Percentiles rank a stretch among this genome's conserved stretches.
These are phyloP conservation scores for Sporisorium sorghi DNA, from an alignment of 1,284 basidiomycete genomes.

Conservation along the genomic window DNA sequence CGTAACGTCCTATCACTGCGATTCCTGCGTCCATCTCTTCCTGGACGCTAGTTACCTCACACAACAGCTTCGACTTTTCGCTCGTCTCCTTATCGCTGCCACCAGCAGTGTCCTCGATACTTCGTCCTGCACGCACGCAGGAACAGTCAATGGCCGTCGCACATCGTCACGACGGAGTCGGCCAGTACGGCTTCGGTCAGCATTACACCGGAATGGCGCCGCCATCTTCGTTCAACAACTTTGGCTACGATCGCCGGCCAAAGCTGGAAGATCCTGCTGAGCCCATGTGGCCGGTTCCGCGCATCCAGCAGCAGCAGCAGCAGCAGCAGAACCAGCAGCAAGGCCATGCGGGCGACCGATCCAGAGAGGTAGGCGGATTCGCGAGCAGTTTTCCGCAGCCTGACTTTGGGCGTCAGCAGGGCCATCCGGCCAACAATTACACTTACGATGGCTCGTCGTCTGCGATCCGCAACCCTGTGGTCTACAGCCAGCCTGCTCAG, in stretches of 20 bases:
- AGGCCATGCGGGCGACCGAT: slow-evolving; percentile 18
- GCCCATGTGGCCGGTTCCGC: slow-evolving; percentile 33
- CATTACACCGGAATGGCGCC: slow-evolving; percentile 27
- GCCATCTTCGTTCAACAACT: slow-evolving; percentile 23
- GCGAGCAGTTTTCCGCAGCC: slow-evolving; percentile 25
- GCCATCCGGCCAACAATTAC: slow-evolving; percentile 24
- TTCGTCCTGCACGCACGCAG: slow-evolving; percentile 24
- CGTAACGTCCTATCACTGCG: too few relatives aligned
- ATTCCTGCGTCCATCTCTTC: not conserved
- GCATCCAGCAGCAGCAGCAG: slow-evolving; percentile 21
- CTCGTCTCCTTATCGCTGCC: not conserved
- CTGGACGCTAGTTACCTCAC: slow-evolving; percentile 4
- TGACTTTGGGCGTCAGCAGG: slow-evolving; percentile 23
- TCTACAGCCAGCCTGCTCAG: slow-evolving; percentile 43
- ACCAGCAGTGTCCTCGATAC: slow-evolving; percentile 3
- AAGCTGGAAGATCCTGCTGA: slow-evolving; percentile 25
- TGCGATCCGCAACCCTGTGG: slow-evolving; percentile 35
- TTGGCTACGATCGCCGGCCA: slow-evolving; percentile 27
- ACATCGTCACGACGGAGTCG: slow-evolving; percentile 47
- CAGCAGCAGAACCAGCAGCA: slow-evolving; percentile 26
- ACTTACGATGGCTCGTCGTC: slow-evolving; percentile 40
- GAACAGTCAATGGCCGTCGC: slow-evolving; percentile 49
- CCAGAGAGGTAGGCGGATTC: slow-evolving; percentile 18
- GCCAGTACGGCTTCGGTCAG: slow-evolving; percentile 48
- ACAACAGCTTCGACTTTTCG: not conserved